phyloP scores from a whole-genome alignment of 2,329 filamentous ascomycete species.

The Phaeosphaeriaceae sp. region DNA sequence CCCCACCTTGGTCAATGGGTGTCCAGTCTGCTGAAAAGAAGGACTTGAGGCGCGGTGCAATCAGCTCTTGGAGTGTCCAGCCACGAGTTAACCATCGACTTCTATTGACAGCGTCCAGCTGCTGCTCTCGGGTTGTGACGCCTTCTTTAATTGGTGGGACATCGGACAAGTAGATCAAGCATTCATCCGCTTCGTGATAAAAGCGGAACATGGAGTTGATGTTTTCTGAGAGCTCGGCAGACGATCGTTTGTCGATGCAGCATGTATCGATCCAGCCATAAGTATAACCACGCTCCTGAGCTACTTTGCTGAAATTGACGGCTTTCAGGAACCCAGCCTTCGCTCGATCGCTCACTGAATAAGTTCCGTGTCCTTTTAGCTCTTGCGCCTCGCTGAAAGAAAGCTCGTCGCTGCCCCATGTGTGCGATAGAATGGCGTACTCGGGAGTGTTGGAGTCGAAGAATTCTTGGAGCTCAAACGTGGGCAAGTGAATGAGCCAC shows the following conservation, averaged over 20 bases:
- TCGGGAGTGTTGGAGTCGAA: neutral
- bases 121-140: neutral
- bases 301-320: slow-evolving; percentile 5
- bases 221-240: slow-evolving; percentile 4
- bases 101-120: slow-evolving; percentile 4
- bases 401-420: slow-evolving; percentile 11
- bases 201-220: slow-evolving; percentile 13
- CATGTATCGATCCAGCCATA: slow-evolving; percentile 18
- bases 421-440: slow-evolving; percentile 25
- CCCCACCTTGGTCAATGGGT: neutral
- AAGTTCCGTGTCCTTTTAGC: neutral
- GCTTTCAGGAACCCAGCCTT: slow-evolving; percentile 7
- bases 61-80: neutral
- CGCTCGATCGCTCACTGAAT: neutral
- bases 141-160: neutral
- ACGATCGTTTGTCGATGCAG: neutral
- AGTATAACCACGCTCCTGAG: slow-evolving; percentile 7
- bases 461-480: neutral
- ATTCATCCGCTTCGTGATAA: slow-evolving; percentile 14
- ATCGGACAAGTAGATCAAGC: slow-evolving; percentile 18
- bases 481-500: neutral
- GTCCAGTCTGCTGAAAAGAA: slow-evolving; percentile 13
- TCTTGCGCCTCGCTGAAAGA: slow-evolving; percentile 7
- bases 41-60: neutral
- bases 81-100: neutral